Evolutionary conservation across 139 green algal genomes (phyloP).

Genomic region (Chlorella vulgaris): DNA sequence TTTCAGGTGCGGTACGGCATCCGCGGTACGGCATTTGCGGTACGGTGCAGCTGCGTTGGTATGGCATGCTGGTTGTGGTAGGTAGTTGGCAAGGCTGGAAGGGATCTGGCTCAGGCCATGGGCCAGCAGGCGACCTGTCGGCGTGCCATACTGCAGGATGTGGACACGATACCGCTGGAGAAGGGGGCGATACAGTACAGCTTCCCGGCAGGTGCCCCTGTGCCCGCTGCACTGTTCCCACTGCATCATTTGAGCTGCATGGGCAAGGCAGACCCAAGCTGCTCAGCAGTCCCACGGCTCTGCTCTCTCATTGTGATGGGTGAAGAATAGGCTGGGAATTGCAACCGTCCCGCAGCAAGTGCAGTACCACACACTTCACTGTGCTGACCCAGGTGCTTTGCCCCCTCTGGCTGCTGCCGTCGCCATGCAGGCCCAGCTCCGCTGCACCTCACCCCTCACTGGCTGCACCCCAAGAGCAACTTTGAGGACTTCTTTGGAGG

Average conservation of each 20-base stretch:
- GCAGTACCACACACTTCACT: neutral
- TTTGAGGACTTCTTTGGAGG: slow-evolving; percentile 58
- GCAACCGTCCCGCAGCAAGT: too few relatives aligned
- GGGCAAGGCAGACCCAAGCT: too few relatives aligned
- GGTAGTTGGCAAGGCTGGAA: too few relatives aligned
- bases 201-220: slow-evolving; percentile 15
- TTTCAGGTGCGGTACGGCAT: slow-evolving; percentile 30
- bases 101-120: too few relatives aligned
- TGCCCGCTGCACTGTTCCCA: too few relatives aligned
- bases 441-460: slow-evolving; percentile 36
- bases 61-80: neutral
- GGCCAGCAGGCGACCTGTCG: too few relatives aligned
- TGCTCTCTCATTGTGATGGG: too few relatives aligned
- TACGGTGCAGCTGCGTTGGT: neutral
- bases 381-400: too few relatives aligned
- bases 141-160: slow-evolving; percentile 32
- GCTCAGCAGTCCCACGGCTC: too few relatives aligned
- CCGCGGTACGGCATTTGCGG: neutral
- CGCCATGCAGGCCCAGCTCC: slow-evolving; percentile 10
- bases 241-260: too few relatives aligned
- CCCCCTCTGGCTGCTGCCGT: too few relatives aligned
- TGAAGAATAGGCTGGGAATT: too few relatives aligned
- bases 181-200: slow-evolving; percentile 38
- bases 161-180: slow-evolving; percentile 47
- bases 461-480: slow-evolving; percentile 45